Evolutionary conservation across 108 stramenopile species (phyloP).

Genomic region (Asterionellopsis glacialis): DNA sequence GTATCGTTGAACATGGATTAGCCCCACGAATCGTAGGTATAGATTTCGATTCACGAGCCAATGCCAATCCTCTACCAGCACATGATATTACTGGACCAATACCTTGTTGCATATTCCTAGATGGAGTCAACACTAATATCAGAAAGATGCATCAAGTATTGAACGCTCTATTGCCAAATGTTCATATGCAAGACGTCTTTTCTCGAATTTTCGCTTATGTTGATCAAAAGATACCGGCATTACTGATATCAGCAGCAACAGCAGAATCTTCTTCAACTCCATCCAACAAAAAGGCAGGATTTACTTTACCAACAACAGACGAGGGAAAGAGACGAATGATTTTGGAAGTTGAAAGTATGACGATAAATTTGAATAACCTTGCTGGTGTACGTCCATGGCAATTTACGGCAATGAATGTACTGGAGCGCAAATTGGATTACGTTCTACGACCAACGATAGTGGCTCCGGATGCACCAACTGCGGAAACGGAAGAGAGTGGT

Average conservation of each 20-base stretch:
- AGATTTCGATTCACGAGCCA: constrained; percentile 71
- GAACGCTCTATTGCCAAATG: constrained; percentile 74
- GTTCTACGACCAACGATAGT: constrained; percentile 4
- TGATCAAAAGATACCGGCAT: constrained; percentile 67
- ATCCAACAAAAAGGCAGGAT: constrained; percentile 18
- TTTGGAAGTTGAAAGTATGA: constrained; percentile 61
- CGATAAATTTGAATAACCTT: constrained; percentile 58
- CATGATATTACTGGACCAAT: constrained; percentile 13
- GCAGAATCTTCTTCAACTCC: constrained; percentile 5
- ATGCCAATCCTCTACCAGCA: constrained; percentile 12
- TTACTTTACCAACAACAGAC: constrained; percentile 63
- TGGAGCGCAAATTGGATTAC: constrained; percentile 62
- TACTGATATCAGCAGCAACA: constrained; percentile 52
- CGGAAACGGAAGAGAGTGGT: not conserved
- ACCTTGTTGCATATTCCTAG: constrained; percentile 78
- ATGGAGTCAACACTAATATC: constrained; percentile 82
- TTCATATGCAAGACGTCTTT: constrained; percentile 92
- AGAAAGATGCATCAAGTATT: constrained; percentile 95
- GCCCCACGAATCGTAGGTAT: constrained; percentile 58
- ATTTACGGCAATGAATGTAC: constrained; percentile 64
- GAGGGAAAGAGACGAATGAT: constrained; percentile 68
- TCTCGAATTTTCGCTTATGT: constrained; percentile 88
- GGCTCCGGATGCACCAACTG: not conserved
- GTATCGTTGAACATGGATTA: constrained; percentile 85
- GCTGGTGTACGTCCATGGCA: constrained; percentile 76